Evolutionary conservation across 2,329 filamentous ascomycete species (phyloP).

Genomic region (Xylariaceae sp.): DNA sequence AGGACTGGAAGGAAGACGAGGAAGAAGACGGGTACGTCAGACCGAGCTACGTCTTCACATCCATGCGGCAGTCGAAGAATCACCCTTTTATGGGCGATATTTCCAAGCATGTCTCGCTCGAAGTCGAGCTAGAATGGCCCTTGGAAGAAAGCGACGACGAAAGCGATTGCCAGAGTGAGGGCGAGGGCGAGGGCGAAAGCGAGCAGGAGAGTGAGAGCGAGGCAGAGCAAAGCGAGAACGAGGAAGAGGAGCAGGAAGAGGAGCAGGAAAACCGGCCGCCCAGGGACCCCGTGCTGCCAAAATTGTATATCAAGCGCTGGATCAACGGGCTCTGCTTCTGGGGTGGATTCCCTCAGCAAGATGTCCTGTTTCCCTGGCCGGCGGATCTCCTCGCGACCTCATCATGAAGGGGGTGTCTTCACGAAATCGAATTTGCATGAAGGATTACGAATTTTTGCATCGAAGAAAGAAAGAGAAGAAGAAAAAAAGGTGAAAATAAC

Average conservation of each 20-base stretch:
- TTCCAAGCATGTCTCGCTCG: constrained; percentile 28
- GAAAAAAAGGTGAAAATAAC: background rate
- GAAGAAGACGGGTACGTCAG: constrained; percentile 3
- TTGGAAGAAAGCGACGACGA: background rate
- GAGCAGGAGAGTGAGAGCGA: background rate
- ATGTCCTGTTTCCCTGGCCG: constrained; percentile 30
- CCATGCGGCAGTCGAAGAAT: constrained; percentile 12
- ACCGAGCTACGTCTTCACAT: constrained; percentile 26
- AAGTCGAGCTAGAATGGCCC: constrained; percentile 26
- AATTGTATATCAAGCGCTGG: constrained; percentile 29
- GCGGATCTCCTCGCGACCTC: constrained; percentile 20
- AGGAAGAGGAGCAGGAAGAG: background rate
- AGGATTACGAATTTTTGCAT: background rate
- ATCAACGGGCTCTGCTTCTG: constrained; percentile 30
- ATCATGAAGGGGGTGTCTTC: background rate
- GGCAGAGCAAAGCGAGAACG: background rate
- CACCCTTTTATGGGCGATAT: constrained; percentile 11
- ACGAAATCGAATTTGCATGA: background rate
- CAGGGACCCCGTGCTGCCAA: constrained; percentile 12
- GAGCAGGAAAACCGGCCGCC: background rate
- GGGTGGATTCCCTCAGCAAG: constrained; percentile 10
- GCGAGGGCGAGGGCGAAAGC: background rate
- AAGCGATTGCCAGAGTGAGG: background rate
- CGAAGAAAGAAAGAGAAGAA: background rate
- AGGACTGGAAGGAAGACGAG: constrained; percentile 18